Evolutionary conservation across 345 rosid genomes (phyloP).

Genomic region (Eucalyptus shirleyi): DNA sequence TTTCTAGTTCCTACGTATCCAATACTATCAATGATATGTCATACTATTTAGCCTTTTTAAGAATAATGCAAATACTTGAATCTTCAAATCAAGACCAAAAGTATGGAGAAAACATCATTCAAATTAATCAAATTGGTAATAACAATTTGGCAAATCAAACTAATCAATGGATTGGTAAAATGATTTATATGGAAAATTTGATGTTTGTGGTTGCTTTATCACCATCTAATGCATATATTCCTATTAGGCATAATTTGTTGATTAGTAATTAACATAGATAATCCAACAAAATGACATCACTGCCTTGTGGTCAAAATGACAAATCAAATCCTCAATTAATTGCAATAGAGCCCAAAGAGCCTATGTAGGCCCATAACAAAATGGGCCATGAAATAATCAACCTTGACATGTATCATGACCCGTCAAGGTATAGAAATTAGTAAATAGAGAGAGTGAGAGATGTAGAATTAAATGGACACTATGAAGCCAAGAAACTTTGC

Average conservation of each 20-base stretch:
- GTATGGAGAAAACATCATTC: accelerated
- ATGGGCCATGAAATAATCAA: background rate
- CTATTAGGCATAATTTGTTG: accelerated
- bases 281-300: background rate
- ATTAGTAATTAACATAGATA: too few species aligned
- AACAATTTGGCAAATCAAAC: background rate
- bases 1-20: background rate
- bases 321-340: background rate
- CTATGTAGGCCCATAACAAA: background rate
- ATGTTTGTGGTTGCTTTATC: background rate
- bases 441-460: too few species aligned
- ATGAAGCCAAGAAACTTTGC: too few species aligned
- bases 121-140: background rate
- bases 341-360: background rate
- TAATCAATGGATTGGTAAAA: too few species aligned
- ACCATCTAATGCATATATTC: background rate
- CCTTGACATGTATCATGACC: too few species aligned
- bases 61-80: background rate
- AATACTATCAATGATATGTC: background rate
- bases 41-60: background rate
- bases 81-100: background rate
- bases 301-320: accelerated
- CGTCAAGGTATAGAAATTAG: too few species aligned
- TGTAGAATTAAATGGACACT: too few species aligned
- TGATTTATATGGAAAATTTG: background rate